These are phyloP conservation scores for Fusarium penzigii DNA, from an alignment of 2,329 filamentous ascomycete species.

Conservation along the genomic window DNA sequence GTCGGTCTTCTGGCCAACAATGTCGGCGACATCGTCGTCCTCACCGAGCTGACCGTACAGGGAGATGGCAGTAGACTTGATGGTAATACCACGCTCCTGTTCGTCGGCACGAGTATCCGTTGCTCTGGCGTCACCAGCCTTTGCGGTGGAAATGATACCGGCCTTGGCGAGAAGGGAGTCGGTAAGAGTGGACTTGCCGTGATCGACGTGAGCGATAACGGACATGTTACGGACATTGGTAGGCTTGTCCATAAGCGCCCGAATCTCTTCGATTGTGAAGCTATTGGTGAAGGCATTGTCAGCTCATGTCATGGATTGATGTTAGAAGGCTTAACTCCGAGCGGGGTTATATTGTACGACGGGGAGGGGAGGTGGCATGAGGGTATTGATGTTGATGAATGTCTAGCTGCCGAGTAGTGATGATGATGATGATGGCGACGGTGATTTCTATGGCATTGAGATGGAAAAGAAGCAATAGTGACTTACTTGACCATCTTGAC, in stretches of 20 bases:
- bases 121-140: constrained; percentile 93
- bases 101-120: constrained; percentile 97
- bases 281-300: constrained; percentile 57
- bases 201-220: constrained; percentile 99
- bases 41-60: constrained; percentile 84
- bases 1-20: constrained; percentile 81
- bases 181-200: constrained; percentile 99
- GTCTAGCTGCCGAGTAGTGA: too few species aligned
- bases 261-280: constrained; percentile 98
- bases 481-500: constrained; percentile 99
- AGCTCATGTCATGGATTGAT: constrained; percentile 39
- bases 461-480: constrained; percentile 6
- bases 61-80: constrained; percentile 99
- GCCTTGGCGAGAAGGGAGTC: constrained; percentile 98
- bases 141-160: constrained; percentile 98
- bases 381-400: neutral
- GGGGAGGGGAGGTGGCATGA: constrained; percentile 12
- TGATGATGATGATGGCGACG: too few species aligned
- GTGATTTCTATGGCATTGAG: constrained; percentile 1
- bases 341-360: constrained; percentile 31
- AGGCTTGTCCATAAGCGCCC: constrained; percentile 76
- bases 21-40: constrained; percentile 90
- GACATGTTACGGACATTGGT: constrained; percentile 91
- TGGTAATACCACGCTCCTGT: constrained; percentile 99
- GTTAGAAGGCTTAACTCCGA: constrained; percentile 41